Conservation (phyloP, 495 filamentous ascomycete genomes). For the Aspergillus avenaceus region DNA sequence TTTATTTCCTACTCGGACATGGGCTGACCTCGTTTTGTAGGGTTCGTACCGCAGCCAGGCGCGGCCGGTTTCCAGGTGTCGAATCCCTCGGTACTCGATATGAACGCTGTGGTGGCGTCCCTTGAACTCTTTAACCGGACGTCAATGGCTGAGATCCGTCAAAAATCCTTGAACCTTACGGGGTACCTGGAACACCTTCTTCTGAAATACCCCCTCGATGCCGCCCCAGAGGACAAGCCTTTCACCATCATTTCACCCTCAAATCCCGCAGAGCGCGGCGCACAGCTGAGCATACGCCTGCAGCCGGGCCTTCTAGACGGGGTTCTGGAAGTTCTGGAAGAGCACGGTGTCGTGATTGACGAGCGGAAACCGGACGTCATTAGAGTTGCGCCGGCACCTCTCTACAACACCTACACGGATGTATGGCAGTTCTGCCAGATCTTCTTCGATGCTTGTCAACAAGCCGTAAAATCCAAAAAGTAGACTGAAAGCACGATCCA, state of each 20-base stretch:
- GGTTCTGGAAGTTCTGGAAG: conserved; percentile 66
- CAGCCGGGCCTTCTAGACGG: conserved; percentile 60
- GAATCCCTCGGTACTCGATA: conserved; percentile 58
- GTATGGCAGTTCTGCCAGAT: conserved; percentile 69
- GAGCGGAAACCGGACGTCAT: conserved; percentile 89
- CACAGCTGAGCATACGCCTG: conserved; percentile 79
- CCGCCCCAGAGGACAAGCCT: conserved; percentile 35
- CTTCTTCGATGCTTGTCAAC: conserved; percentile 34
- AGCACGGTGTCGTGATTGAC: conserved; percentile 73
- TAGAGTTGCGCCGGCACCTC: conserved; percentile 82
- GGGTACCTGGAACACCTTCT: conserved; percentile 74
- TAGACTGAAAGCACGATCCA: too few relatives aligned
- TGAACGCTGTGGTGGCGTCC: conserved; percentile 65
- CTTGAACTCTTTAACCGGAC: conserved; percentile 76
- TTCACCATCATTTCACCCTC: conserved; percentile 81
- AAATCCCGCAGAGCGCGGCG: conserved; percentile 68
- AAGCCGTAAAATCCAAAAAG: conserved; percentile 23
- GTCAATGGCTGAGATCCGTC: conserved; percentile 62
- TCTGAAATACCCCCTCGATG: conserved; percentile 33
- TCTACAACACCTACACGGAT: conserved; percentile 84
- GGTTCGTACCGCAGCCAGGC: conserved; percentile 67
- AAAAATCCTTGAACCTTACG: conserved; percentile 74
- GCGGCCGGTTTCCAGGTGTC: conserved; percentile 61
- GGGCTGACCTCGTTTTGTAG: conserved; percentile 15
- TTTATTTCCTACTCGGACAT: neutral